phyloP scores from a whole-genome alignment of 1,284 basidiomycete genomes.

The Omphalotus olearius region DNA sequence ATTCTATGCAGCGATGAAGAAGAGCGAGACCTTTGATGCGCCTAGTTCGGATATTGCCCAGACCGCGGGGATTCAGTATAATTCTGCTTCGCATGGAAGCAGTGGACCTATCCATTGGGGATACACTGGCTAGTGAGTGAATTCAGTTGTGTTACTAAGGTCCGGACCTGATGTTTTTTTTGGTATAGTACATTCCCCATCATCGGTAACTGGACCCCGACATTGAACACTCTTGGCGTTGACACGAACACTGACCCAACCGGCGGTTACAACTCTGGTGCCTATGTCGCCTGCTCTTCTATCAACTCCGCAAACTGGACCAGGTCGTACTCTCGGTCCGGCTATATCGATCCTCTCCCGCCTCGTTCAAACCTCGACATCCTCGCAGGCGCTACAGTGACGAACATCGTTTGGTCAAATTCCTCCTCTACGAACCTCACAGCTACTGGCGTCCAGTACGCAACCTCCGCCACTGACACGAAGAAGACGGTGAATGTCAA shows the following conservation, averaged over 20 bases:
- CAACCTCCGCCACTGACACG: constrained; percentile 21
- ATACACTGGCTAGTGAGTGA: constrained; percentile 48
- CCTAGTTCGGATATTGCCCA: constrained; percentile 32
- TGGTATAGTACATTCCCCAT: constrained; percentile 38
- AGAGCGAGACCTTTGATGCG: constrained; percentile 30
- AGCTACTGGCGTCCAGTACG: constrained; percentile 58
- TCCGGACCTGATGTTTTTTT: neutral
- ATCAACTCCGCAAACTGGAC: constrained; percentile 66
- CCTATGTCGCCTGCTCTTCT: constrained; percentile 56
- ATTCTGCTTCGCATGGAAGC: constrained; percentile 37
- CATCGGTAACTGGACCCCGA: constrained; percentile 48
- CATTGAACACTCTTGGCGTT: constrained; percentile 42
- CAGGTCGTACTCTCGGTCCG: constrained; percentile 63
- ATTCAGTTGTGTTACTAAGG: constrained; percentile 1
- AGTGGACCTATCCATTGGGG: constrained; percentile 42
- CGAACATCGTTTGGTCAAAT: constrained; percentile 53
- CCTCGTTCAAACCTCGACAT: constrained; percentile 62
- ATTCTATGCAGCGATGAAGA: constrained; percentile 43
- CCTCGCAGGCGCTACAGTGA: constrained; percentile 51
- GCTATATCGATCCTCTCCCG: constrained; percentile 63
- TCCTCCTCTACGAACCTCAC: constrained; percentile 36
- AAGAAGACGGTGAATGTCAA: constrained; percentile 35
- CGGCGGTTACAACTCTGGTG: constrained; percentile 45
- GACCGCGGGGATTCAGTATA: constrained; percentile 36
- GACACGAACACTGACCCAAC: constrained; percentile 39